These are phyloP conservation scores for Corylus heterophylla DNA, from an alignment of 306 rosid genomes.

Conservation along the genomic window DNA sequence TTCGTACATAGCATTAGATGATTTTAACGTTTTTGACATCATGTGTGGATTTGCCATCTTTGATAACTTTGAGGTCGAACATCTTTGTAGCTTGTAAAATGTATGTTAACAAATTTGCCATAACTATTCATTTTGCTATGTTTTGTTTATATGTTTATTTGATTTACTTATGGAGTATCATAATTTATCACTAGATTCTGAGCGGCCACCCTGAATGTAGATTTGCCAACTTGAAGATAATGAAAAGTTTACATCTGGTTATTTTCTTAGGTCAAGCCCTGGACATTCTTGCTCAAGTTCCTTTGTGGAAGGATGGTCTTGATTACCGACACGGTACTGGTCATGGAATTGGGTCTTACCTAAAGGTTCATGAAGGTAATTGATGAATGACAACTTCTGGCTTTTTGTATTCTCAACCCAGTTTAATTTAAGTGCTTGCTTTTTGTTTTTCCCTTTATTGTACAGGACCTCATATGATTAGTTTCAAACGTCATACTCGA, in stretches of 20 bases:
- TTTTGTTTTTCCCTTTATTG: constrained; percentile 16
- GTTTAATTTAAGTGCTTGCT: constrained; percentile 1
- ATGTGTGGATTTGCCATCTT: too few relatives aligned
- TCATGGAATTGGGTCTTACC: constrained; percentile 97
- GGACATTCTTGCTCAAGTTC: constrained; percentile 93
- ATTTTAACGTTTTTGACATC: background rate
- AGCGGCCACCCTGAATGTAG: background rate
- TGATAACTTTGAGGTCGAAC: too few relatives aligned
- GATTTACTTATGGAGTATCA: too few relatives aligned
- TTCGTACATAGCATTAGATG: background rate
- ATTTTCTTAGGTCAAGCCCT: constrained; percentile 62
- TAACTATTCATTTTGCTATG: too few relatives aligned
- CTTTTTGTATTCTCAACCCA: constrained; percentile 9
- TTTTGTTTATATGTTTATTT: too few relatives aligned
- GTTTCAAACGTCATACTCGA: constrained; percentile 86
- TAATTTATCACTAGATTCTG: too few relatives aligned
- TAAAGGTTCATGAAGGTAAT: constrained; percentile 95
- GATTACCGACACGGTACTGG: constrained; percentile 99
- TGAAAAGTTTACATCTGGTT: background rate
- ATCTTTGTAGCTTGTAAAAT: too few relatives aligned
- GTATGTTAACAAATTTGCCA: too few relatives aligned
- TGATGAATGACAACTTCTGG: constrained; percentile 17
- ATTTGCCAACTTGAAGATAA: background rate
- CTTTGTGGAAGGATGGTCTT: constrained; percentile 92
- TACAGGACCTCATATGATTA: constrained; percentile 94